Conservation (phyloP, 345 rosid species). For the Alliaria petiolata region DNA sequence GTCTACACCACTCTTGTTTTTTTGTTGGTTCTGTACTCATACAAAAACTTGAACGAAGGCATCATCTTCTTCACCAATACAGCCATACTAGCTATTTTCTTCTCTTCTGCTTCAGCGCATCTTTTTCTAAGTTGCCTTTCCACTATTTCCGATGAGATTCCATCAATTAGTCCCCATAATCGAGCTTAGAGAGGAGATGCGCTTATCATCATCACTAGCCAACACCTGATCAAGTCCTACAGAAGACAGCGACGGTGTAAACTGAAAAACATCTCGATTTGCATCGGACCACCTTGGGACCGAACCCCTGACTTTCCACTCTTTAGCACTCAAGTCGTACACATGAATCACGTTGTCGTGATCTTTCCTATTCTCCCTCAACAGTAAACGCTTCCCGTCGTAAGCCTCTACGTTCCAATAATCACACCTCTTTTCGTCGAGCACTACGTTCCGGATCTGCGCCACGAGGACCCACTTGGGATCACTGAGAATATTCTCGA, state of each 20-base stretch:
- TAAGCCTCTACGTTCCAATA: neutral
- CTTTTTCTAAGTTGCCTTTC: neutral
- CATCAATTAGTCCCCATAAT: neutral
- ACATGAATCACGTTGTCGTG: neutral
- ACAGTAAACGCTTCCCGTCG: neutral
- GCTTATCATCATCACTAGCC: neutral
- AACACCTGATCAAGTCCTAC: slow-evolving; percentile 13
- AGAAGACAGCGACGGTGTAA: neutral
- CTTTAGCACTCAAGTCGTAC: neutral
- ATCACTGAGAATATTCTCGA: neutral
- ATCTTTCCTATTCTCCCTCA: too few relatives aligned
- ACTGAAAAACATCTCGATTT: neutral
- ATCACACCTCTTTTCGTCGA: neutral
- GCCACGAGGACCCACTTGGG: neutral
- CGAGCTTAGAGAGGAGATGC: neutral
- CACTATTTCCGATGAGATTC: neutral
- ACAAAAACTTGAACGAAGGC: too few relatives aligned
- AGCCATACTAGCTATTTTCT: too few relatives aligned
- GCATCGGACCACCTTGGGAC: neutral
- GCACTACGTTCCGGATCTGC: neutral
- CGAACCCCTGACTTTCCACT: neutral
- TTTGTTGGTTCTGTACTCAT: too few relatives aligned
- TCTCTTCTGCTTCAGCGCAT: neutral
- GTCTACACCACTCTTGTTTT: too few relatives aligned
- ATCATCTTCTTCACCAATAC: too few relatives aligned